A percentile compares a stretch with the other conserved stretches of the same genome.
Evolutionary conservation across 441 rosid species (phyloP).

Genomic region (Omphalea diandra): DNA sequence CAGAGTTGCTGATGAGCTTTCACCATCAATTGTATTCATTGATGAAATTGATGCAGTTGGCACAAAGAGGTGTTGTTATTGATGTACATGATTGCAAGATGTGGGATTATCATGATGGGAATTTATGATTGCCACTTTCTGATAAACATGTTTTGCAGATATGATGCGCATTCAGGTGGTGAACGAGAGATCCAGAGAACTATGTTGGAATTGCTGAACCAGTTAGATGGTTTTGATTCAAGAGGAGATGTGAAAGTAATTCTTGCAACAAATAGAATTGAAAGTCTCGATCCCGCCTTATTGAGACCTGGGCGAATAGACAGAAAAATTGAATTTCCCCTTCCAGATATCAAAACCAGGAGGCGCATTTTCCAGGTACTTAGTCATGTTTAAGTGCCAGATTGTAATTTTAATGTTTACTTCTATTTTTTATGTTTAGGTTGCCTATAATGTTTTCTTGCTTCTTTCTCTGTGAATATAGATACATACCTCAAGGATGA

Average conservation of each 20-base stretch:
- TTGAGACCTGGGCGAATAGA: constrained; percentile 90
- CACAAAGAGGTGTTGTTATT: constrained; percentile 53
- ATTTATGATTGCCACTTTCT: not conserved
- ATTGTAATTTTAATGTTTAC: not conserved
- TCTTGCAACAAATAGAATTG: constrained; percentile 83
- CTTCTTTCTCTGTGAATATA: constrained; percentile 20
- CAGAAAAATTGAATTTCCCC: constrained; percentile 86
- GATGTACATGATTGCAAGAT: not conserved
- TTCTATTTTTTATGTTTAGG: not conserved
- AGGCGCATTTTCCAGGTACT: constrained; percentile 82
- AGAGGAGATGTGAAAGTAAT: constrained; percentile 90
- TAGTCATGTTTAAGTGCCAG: not conserved
- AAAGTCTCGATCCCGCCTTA: constrained; percentile 89
- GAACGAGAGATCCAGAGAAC: constrained; percentile 96
- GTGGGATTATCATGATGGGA: not conserved
- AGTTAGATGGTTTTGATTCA: constrained; percentile 89
- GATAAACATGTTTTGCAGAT: constrained; percentile 32
- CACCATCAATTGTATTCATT: constrained; percentile 89
- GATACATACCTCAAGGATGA: constrained; percentile 94
- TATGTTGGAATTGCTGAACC: constrained; percentile 86
- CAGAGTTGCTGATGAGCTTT: constrained; percentile 88
- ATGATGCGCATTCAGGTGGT: constrained; percentile 90
- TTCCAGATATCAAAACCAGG: constrained; percentile 87
- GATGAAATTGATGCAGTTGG: constrained; percentile 94
- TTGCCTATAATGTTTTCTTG: not conserved